Base-by-base conservation (phyloP, 176 grass and related monocot species). In the Lolium rigidum region DNA sequence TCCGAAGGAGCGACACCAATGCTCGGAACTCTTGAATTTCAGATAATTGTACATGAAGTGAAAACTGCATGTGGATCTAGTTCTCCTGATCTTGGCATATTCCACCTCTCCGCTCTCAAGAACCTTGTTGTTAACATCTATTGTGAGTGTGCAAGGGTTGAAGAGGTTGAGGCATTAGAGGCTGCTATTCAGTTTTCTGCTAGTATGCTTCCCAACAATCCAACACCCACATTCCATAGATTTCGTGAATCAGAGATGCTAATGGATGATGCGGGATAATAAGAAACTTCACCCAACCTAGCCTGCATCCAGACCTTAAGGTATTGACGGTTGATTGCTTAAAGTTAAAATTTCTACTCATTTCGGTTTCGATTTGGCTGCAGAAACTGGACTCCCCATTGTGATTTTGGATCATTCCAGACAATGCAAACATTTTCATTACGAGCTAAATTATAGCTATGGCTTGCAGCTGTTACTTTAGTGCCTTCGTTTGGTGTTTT, bases 81-180 rank as follows among this genome's bases (percentile, higher is more conserved):
- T 28, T n/a, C 35, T 74, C 74, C 47, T 49, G 80, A 87, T 59
- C 5, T 74, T 1, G 89, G 89, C 2, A 67, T 90, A 38, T 6
- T 48, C 20, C 6, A 87, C n/a, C 89, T 90, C 14, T 68, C 41
- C 2, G 2, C 58, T 66, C 80, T 87, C 10, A 90, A 10, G 75
- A 72, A 50, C 10, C 73, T 90, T 1, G 2, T 37, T 7, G 49
- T 84, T 24, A 48, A 66, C 61, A 54, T 90, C 1, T 38, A 74
- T 24, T 90, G 84, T 31, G 21, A 74, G 61, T 60, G 80, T 43
- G 75, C 89, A 2, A 65, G 22, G 17, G 7, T 68, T 12, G 39
- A 73, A 24, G 88, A 83, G 65, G 84, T 90, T 4, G 80, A 87
- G 67, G 89, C 74, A 24, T 13, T 83, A 11, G 84, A 87, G 47